Evolutionary conservation across 1,284 basidiomycete species (phyloP), one percentile per base, ranked within the genome.

Genomic region (Porodaedalea pini): DNA sequence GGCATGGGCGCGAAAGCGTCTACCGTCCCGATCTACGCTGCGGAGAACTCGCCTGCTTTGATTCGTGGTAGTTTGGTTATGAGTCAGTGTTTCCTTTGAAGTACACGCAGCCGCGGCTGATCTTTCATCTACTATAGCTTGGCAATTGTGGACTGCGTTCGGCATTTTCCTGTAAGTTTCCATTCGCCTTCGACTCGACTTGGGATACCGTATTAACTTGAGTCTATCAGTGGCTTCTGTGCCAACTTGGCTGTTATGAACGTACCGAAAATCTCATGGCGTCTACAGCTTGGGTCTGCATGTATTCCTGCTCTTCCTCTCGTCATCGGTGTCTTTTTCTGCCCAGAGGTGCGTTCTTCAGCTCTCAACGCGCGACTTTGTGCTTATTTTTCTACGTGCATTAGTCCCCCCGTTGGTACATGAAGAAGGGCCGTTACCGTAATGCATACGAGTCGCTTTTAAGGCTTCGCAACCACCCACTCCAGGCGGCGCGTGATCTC

Each of bases 1-100:
- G 85, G 84, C 21, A 86, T 88, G 75, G 85, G 85, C 1, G 77
- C 82, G 6, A 87, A 87, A 67, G 79, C 78, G 23, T 77, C 81
- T 0, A 88, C 86, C 0, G 77, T 78, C 0, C 81, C 82, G 11
- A 76, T 83, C 19, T 84, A 74, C 66, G 77, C 82, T 17, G 83
- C 83, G 6, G 83, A 87, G 68, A 78, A 78, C 59, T 74, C 79
- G 0, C 86, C 86, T 0, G 78, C 85, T 0, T 71, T 69, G 37
- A 86, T 89, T 58, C 79, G 86, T 59, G 86, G 86, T 59, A 29
- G 13, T 31, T 31, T 54, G 23, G 53, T 54, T 25, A 54, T 54
- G 53, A 54, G 53, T 54, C 10, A 32, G 51, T 6, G 43, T 51
- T 17, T n/a, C 17, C 10, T 23, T n/a, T 27, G 10, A 5, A 23